Evolutionary conservation across 345 rosid species (phyloP).

Genomic region (Arabis alpina): DNA sequence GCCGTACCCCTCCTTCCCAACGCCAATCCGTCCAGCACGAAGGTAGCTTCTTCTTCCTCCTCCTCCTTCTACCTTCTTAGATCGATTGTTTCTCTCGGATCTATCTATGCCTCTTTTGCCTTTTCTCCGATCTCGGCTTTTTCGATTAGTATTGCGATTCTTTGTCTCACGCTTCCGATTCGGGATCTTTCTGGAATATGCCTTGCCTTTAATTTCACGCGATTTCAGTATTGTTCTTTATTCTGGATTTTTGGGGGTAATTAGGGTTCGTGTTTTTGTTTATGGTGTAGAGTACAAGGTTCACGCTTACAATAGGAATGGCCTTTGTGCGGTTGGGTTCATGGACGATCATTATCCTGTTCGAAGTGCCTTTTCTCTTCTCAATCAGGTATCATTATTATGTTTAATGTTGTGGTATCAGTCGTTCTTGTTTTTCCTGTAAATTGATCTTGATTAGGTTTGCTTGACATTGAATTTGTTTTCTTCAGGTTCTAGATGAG

Average conservation of each 20-base stretch:
- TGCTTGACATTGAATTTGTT: slow-evolving; percentile 11
- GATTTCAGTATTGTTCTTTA: slow-evolving; percentile 1
- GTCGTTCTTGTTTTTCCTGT: not conserved
- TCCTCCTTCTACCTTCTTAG: not conserved
- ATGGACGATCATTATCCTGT: slow-evolving; percentile 98
- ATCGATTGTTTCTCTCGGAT: slow-evolving; percentile 2
- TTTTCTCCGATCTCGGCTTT: slow-evolving; percentile 15
- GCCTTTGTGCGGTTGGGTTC: slow-evolving; percentile 84
- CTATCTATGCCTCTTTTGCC: slow-evolving; percentile 3
- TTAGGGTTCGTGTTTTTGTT: slow-evolving; percentile 22
- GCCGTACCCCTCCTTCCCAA: slow-evolving; percentile 78
- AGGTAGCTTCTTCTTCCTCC: slow-evolving; percentile 48
- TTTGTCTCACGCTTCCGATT: not conserved
- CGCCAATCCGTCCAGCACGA: slow-evolving; percentile 95
- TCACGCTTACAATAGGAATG: slow-evolving; percentile 86
- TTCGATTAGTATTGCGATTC: not conserved
- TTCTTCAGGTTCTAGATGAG: slow-evolving; percentile 81
- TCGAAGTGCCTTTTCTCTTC: slow-evolving; percentile 89
- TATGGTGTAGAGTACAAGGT: slow-evolving; percentile 76
- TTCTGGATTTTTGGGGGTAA: slow-evolving; percentile 29
- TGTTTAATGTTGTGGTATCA: not conserved
- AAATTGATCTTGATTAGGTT: not conserved
- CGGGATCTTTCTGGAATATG: slow-evolving; percentile 14
- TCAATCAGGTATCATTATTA: slow-evolving; percentile 49
- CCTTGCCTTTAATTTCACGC: slow-evolving; percentile 11